Percentiles rank a stretch among this genome's conserved stretches.
These are phyloP conservation scores for Penicillium janthinellum DNA, from an alignment of 2,329 filamentous ascomycete genomes.

Conservation along the genomic window DNA sequence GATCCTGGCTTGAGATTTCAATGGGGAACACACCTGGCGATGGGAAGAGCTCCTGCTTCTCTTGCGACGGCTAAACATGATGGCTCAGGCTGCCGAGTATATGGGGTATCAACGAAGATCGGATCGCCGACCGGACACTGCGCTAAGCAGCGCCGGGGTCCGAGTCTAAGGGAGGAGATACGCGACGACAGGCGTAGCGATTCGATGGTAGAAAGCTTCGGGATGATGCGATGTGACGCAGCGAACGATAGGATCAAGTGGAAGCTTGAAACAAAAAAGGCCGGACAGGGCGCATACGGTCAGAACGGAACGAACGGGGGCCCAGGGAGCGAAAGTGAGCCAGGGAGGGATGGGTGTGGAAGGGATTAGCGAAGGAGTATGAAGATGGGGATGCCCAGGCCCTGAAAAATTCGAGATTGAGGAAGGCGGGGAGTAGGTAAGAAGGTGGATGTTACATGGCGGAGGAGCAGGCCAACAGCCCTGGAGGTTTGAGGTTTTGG, in stretches of 20 bases:
- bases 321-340: constrained; percentile 2
- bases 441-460: constrained; percentile 9
- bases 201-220: constrained; percentile 6
- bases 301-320: not conserved
- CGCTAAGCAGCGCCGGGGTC: constrained; percentile 27
- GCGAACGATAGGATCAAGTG: not conserved
- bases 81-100: constrained; percentile 19
- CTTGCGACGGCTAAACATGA: constrained; percentile 45
- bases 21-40: constrained; percentile 32
- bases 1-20: not conserved
- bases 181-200: constrained; percentile 10
- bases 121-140: constrained; percentile 28
- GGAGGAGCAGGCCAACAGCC: constrained; percentile 8
- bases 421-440: not conserved
- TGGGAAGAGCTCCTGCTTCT: constrained; percentile 48
- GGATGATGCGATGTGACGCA: constrained; percentile 2
- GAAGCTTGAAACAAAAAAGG: constrained; percentile 3
- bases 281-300: not conserved
- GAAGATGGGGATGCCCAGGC: not conserved
- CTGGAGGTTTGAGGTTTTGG: not conserved
- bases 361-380: not conserved
- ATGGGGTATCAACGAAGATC: constrained; percentile 2
- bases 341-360: constrained; percentile 5
- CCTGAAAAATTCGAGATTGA: not conserved
- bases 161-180: constrained; percentile 18